A percentile compares a stretch with the other conserved stretches of the same genome.
phyloP scores from a whole-genome alignment of 2,329 filamentous ascomycete genomes.

The Rachicladosporium sp. region DNA sequence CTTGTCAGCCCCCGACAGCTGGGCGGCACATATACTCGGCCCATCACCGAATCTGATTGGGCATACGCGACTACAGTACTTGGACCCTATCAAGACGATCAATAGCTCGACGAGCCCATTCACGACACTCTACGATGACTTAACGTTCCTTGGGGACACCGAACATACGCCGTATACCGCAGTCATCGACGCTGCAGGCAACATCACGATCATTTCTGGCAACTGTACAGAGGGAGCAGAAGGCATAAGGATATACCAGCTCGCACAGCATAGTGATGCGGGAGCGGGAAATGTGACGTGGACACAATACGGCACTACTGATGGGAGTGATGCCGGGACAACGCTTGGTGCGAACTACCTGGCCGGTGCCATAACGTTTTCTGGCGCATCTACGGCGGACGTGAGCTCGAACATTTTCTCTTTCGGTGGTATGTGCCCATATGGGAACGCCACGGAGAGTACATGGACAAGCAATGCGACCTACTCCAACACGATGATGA shows the following conservation, averaged over 20 bases:
- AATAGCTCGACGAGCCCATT: constrained; percentile 31
- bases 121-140: constrained; percentile 40
- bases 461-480: constrained; percentile 57
- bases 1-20: constrained; percentile 41
- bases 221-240: constrained; percentile 48
- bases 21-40: constrained; percentile 58
- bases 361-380: constrained; percentile 53
- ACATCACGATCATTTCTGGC: constrained; percentile 62
- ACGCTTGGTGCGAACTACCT: constrained; percentile 44
- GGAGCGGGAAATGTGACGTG: constrained; percentile 42
- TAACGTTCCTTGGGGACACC: constrained; percentile 50
- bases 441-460: constrained; percentile 26
- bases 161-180: constrained; percentile 52
- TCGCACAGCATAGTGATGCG: constrained; percentile 36
- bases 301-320: constrained; percentile 23
- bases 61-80: constrained; percentile 44
- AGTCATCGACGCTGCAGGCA: constrained; percentile 49
- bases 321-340: constrained; percentile 24
- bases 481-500: constrained; percentile 72
- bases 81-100: constrained; percentile 53
- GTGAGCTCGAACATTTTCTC: constrained; percentile 32
- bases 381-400: constrained; percentile 38
- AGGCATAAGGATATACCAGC: constrained; percentile 55
- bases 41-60: constrained; percentile 36
- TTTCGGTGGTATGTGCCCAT: constrained; percentile 85